Evolutionary conservation across 306 rosid genomes (phyloP).

Genomic region (Quercus agrifolia): DNA sequence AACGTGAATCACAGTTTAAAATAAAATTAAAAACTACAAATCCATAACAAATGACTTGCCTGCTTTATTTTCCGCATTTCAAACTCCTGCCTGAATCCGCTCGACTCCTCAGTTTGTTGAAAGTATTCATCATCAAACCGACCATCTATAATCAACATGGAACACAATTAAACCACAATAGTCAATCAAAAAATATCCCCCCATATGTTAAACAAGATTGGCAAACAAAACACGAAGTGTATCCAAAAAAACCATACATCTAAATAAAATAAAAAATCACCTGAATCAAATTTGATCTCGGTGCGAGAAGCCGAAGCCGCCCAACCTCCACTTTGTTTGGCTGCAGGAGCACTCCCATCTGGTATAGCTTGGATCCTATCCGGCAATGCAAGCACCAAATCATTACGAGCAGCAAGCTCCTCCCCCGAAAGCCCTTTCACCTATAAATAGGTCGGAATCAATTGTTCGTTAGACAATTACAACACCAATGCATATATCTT

Average conservation of each 20-base stretch:
- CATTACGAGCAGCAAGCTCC: conserved; percentile 97
- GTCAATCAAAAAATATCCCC: not conserved
- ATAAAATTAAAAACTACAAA: conserved; percentile 2
- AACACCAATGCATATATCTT: not conserved
- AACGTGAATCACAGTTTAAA: not conserved
- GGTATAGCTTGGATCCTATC: conserved; percentile 93
- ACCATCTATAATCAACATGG: conserved; percentile 56
- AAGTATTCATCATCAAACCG: conserved; percentile 77
- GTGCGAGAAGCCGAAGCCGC: conserved; percentile 77
- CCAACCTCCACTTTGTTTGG: conserved; percentile 90
- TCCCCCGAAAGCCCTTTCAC: conserved; percentile 84
- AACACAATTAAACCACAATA: conserved; percentile 5
- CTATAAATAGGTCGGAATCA: conserved; percentile 32
- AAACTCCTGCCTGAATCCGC: conserved; percentile 83
- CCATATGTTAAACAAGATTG: not conserved
- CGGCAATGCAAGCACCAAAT: conserved; percentile 88
- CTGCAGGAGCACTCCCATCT: conserved; percentile 81
- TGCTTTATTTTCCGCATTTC: conserved; percentile 91
- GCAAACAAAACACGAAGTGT: not conserved
- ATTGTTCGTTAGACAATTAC: not conserved
- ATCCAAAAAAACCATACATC: not conserved
- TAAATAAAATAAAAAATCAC: conserved; percentile 29
- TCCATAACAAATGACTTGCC: conserved; percentile 45
- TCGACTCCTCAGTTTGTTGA: conserved; percentile 71
- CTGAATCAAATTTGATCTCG: conserved; percentile 91